phyloP scores from a whole-genome alignment of 164 flowering plant genomes.

The Litsea cubeba region DNA sequence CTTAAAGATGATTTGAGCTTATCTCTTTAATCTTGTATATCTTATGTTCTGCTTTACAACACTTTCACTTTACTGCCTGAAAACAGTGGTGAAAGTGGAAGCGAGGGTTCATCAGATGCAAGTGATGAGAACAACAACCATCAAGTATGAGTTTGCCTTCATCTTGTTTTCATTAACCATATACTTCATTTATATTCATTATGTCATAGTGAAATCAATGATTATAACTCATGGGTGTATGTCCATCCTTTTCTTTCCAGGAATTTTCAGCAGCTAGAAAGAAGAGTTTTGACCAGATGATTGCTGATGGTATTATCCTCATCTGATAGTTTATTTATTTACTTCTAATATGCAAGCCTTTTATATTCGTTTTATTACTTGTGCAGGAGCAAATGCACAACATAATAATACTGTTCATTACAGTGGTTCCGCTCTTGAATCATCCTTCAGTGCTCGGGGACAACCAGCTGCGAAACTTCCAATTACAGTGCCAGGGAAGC shows the following conservation, averaged over 20 bases:
- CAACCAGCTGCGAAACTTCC: constrained; percentile 28
- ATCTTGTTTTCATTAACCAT: not conserved
- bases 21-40: not conserved
- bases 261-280: constrained; percentile 48
- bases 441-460: constrained; percentile 18
- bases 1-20: not conserved
- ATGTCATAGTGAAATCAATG: not conserved
- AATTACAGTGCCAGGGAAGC: constrained; percentile 56
- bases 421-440: constrained; percentile 14
- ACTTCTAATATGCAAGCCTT: not conserved
- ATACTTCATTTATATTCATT: not conserved
- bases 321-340: not conserved
- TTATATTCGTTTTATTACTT: not conserved
- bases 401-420: constrained; percentile 26
- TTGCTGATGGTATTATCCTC: constrained; percentile 61
- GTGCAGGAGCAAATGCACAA: constrained; percentile 60
- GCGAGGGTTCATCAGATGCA: constrained; percentile 67
- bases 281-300: constrained; percentile 79
- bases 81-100: constrained; percentile 77
- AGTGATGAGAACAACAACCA: constrained; percentile 66
- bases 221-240: not conserved
- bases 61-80: not conserved
- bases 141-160: constrained; percentile 31
- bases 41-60: not conserved
- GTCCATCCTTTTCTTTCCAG: constrained; percentile 25